phyloP scores from a whole-genome alignment of 805 yeast species.

The Kodamaea sagamina region DNA sequence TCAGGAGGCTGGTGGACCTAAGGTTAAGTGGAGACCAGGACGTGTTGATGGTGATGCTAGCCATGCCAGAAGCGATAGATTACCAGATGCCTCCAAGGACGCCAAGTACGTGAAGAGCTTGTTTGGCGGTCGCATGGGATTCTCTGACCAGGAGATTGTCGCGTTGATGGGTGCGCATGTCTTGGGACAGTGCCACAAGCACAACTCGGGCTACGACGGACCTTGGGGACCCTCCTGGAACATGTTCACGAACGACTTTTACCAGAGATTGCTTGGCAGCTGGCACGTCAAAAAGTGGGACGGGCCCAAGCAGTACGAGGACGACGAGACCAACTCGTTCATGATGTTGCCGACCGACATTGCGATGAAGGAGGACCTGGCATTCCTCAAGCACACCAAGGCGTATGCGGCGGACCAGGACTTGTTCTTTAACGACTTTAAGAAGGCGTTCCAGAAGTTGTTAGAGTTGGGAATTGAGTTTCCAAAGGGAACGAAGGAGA shows the following conservation, averaged over 20 bases:
- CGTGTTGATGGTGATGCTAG: slow-evolving; percentile 37
- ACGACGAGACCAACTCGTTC: slow-evolving; percentile 36
- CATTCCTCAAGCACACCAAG: slow-evolving; percentile 48
- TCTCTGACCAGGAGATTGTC: slow-evolving; percentile 40
- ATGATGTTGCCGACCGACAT: slow-evolving; percentile 66
- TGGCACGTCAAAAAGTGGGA: slow-evolving; percentile 55
- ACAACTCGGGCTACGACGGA: slow-evolving; percentile 43
- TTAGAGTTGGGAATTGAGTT: slow-evolving; percentile 50
- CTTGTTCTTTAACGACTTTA: slow-evolving; percentile 51
- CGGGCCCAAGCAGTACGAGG: slow-evolving; percentile 44
- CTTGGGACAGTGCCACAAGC: slow-evolving; percentile 41
- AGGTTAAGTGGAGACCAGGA: slow-evolving; percentile 58
- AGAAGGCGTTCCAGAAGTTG: slow-evolving; percentile 47
- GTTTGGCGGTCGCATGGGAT: slow-evolving; percentile 46
- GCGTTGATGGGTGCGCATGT: slow-evolving; percentile 47
- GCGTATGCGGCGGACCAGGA: slow-evolving; percentile 52
- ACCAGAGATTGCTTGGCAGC: slow-evolving; percentile 42
- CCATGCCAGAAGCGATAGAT: slow-evolving; percentile 43
- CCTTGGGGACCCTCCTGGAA: slow-evolving; percentile 44
- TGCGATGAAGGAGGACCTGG: slow-evolving; percentile 49
- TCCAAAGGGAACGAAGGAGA: slow-evolving; percentile 48
- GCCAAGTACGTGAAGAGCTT: slow-evolving; percentile 47
- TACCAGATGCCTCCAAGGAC: slow-evolving; percentile 51
- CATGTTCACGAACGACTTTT: slow-evolving; percentile 45
- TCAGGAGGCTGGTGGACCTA: slow-evolving; percentile 67